Conservation (phyloP, 192 early-diverging fungal genomes). For the Coemansia sp. region DNA sequence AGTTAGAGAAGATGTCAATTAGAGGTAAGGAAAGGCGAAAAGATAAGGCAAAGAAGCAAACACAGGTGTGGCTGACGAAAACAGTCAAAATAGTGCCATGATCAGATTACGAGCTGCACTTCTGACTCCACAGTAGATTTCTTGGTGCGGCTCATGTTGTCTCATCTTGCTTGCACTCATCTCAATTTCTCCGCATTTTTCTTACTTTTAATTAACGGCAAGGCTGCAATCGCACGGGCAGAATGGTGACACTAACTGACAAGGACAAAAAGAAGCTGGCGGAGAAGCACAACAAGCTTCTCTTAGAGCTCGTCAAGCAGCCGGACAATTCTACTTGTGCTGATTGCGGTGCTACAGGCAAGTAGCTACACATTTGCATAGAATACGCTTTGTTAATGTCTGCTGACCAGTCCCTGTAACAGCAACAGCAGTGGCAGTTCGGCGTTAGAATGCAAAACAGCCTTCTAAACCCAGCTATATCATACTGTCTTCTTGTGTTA, state of each 20-base stretch:
- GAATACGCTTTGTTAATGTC: neutral
- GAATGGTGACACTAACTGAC: slow-evolving; percentile 52
- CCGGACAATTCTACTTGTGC: slow-evolving; percentile 72
- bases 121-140: neutral
- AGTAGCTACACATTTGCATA: slow-evolving; percentile 9
- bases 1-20: neutral
- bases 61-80: neutral
- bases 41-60: too few relatives aligned
- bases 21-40: neutral
- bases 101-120: neutral
- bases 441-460: neutral
- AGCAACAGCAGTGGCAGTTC: neutral
- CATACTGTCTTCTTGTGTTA: neutral
- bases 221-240: neutral
- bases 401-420: neutral
- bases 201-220: neutral
- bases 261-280: slow-evolving; percentile 63
- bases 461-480: neutral
- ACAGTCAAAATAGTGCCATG: neutral
- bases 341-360: slow-evolving; percentile 75
- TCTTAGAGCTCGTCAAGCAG: slow-evolving; percentile 67
- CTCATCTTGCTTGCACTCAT: neutral
- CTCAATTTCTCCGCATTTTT: neutral
- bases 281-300: slow-evolving; percentile 70
- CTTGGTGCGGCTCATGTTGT: neutral